Evolutionary conservation across 495 filamentous ascomycete species (phyloP), one percentile per base, ranked within the genome.

Genomic region (Daldinia childiae): DNA sequence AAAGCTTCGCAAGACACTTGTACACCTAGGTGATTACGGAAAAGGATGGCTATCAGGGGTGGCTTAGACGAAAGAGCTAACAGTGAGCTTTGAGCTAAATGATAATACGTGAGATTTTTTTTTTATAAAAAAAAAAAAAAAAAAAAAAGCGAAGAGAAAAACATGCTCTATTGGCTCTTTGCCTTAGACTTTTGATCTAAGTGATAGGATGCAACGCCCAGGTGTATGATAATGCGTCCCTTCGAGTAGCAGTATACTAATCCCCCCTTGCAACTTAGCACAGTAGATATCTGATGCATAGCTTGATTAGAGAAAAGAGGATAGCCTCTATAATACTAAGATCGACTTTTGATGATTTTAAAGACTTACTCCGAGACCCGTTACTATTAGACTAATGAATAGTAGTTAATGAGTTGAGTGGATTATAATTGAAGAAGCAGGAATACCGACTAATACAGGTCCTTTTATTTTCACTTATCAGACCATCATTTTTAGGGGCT

Each of bases 1-100:
- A 54, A 17, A 29, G 52, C 52, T 19, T 8, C 24, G 36, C n/a
- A 26, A 57, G 32, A 45, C 45, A 26, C 4, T 61, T 71, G 68
- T 71, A 67, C 29, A 36, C 21, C 27, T 66, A 72, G 27, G 27
- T 41, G 15, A 38, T 24, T 27, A 52, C 24, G 36, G 52, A 66
- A 59, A 38, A 32, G 27, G 51, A 52, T 34, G 62, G 17, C 45
- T 45, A 58, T 48, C n/a, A 41, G 60, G 36, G 8, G 43, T 27
- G 43, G 51, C 52, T 34, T 64, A 54, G 60, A 48, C 15, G 52
- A 39, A 36, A 54, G 51, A 50, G 55, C 15, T 27, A 30, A 48
- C 19, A 54, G 39, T 39, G 24, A 26, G 19, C 50, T 30, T 45
- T 50, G 8, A 43, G 51, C 24, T 57, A 58, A 54, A 54, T 17